A percentile compares a stretch with the other conserved stretches of the same genome.
phyloP scores from a whole-genome alignment of 2,329 filamentous ascomycete genomes.

The Knufia petricola region DNA sequence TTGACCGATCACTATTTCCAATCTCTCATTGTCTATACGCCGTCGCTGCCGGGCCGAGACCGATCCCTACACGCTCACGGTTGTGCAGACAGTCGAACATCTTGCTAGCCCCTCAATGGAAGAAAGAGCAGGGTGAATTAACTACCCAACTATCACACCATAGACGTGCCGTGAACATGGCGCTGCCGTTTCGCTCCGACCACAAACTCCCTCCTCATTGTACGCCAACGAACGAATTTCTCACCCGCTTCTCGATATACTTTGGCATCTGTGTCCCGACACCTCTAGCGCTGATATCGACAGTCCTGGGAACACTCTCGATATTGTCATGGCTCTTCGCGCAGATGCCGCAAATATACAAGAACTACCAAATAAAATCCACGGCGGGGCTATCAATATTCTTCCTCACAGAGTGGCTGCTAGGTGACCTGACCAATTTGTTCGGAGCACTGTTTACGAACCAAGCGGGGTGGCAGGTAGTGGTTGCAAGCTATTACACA shows the following conservation, averaged over 20 bases:
- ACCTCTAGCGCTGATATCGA: conserved; percentile 52
- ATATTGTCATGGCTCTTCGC: conserved; percentile 61
- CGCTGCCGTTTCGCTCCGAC: conserved; percentile 18
- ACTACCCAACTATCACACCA: background rate
- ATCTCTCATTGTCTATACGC: too few species aligned
- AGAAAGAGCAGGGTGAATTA: background rate
- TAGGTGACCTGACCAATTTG: conserved; percentile 55
- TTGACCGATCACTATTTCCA: background rate
- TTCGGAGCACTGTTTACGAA: conserved; percentile 53
- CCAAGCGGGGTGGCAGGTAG: conserved; percentile 58
- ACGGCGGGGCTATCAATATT: conserved; percentile 56
- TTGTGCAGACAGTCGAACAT: too few species aligned
- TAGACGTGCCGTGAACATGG: conserved; percentile 24
- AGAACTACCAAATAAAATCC: conserved; percentile 55
- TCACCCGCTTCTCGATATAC: conserved; percentile 47
- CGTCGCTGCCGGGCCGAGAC: too few species aligned
- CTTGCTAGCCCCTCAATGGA: too few species aligned
- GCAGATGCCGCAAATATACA: conserved; percentile 60
- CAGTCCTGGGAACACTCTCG: conserved; percentile 49
- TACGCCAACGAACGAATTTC: conserved; percentile 49
- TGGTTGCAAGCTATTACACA: conserved; percentile 57
- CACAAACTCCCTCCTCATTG: conserved; percentile 48
- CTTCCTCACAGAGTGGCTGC: conserved; percentile 57
- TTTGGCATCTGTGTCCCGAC: conserved; percentile 57
- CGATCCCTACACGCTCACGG: background rate